These are phyloP conservation scores for Ustilago tritici DNA, from an alignment of 1,284 basidiomycete genomes.

Conservation along the genomic window DNA sequence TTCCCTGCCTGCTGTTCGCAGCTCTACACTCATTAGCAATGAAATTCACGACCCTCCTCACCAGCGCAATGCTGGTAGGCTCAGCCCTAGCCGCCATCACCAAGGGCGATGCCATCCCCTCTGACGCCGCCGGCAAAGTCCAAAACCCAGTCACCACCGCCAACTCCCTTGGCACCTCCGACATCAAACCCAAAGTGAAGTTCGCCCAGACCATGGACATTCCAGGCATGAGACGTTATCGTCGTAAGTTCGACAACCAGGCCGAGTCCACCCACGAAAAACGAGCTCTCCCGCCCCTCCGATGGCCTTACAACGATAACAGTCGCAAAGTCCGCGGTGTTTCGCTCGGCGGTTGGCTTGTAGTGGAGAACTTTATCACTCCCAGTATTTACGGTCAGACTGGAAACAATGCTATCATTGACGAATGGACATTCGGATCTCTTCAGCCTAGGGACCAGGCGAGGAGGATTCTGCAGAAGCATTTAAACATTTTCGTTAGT, in stretches of 20 bases:
- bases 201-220: conserved; percentile 28
- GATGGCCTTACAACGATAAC: conserved; percentile 40
- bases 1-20: not conserved
- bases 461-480: conserved; percentile 68
- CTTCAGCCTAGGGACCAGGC: conserved; percentile 73
- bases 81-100: conserved; percentile 16
- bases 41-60: conserved; percentile 34
- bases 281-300: conserved; percentile 28
- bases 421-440: conserved; percentile 87
- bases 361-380: conserved; percentile 63
- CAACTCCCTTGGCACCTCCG: conserved; percentile 44
- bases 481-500: conserved; percentile 86
- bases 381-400: conserved; percentile 72
- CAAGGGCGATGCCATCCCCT: conserved; percentile 9
- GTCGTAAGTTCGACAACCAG: conserved; percentile 8
- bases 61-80: conserved; percentile 23
- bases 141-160: conserved; percentile 29
- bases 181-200: conserved; percentile 24
- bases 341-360: conserved; percentile 67
- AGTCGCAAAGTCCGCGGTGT: conserved; percentile 60
- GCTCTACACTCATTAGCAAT: conserved; percentile 14
- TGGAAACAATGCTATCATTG: conserved; percentile 72
- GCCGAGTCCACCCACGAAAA: not conserved
- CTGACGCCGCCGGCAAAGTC: not conserved
- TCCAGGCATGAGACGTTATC: conserved; percentile 17